Evolutionary conservation across 2,329 filamentous ascomycete species (phyloP), one percentile per base, ranked within the genome.

Genomic region (Pestalotiopsis sp.): DNA sequence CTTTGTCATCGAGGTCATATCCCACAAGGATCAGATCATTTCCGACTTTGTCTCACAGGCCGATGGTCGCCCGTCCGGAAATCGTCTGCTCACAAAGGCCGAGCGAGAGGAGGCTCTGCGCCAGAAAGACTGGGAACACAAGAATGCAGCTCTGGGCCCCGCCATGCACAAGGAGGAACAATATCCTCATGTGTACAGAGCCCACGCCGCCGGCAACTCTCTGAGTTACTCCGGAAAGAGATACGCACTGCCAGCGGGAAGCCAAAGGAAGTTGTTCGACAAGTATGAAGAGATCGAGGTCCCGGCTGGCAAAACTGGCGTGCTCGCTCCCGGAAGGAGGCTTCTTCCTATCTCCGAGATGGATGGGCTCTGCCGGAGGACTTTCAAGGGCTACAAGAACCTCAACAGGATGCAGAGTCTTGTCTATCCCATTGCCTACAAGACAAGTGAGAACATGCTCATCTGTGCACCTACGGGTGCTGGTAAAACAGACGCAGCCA

Each of bases 391-490:
- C 0, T 99, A 99, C 84, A 95, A 95, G 81, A 83, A 92, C 3
- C 87, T 99, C 69, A 99, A 99, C 77, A 92, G 97, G 36, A 99
- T 99, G 97, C 96, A 99, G 82, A 98, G 95, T 78, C 85, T 99
- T 62, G 93, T 98, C 0, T 97, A 97, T 76, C 94, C 94, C 0
- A 94, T 99, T 4, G 96, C 95, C 0, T 98, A 99, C 82, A 94
- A 92, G 78, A 98, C 94, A 2, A 97, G 91, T 76, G 96, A 99
- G 81, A 99, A 99, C 74, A 98, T 99, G 95, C 89, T 99, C 65
- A 97, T 99, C 69, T 99, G 96, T 80, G 96, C 96, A 25, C 96
- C 96, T 4, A 99, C 96, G 67, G 96, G 96, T 89, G 95, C 95
- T 70, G 96, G 96, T 89, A 99, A 99, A 87, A 99, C 96, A 1